These are phyloP conservation scores for Gastrodia elata DNA, from an alignment of 106 monocot genomes.

Conservation along the genomic window DNA sequence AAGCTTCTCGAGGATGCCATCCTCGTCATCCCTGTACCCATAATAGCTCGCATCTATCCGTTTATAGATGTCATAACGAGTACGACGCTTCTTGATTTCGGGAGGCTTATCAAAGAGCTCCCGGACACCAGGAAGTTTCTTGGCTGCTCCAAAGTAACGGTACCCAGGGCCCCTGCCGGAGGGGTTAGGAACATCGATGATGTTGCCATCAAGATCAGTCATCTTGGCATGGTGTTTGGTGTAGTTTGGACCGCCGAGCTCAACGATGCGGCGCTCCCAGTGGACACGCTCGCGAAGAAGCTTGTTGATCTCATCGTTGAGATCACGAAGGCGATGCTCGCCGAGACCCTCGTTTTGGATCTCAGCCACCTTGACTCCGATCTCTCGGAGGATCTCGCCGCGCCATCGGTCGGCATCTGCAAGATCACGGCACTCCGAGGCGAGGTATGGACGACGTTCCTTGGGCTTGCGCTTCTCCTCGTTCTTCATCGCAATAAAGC, in stretches of 20 bases:
- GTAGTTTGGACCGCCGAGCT: constrained; percentile 84
- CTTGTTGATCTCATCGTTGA: constrained; percentile 99
- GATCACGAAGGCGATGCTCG: constrained; percentile 88
- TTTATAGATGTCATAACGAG: constrained; percentile 87
- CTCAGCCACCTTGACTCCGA: constrained; percentile 87
- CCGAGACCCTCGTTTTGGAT: constrained; percentile 95
- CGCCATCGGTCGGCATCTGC: constrained; percentile 92
- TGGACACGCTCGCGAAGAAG: constrained; percentile 74
- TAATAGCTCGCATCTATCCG: constrained; percentile 90
- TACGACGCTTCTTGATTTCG: constrained; percentile 62
- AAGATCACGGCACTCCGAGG: constrained; percentile 96
- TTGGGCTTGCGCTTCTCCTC: constrained; percentile 96
- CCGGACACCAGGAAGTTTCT: constrained; percentile 88
- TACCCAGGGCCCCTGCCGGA: constrained; percentile 92
- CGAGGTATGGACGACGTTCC: constrained; percentile 91
- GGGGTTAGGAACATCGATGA: constrained; percentile 83
- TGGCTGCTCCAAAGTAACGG: constrained; percentile 93
- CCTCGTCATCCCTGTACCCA: constrained; percentile 92
- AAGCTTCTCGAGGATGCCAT: constrained; percentile 81
- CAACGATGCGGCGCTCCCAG: constrained; percentile 88
- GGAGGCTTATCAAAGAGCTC: constrained; percentile 99
- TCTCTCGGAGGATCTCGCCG: constrained; percentile 80
- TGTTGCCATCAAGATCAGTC: constrained; percentile 95
- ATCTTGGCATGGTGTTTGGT: constrained; percentile 46
- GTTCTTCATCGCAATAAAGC: constrained; percentile 91